Percentiles rank a stretch among this genome's conserved stretches.
phyloP scores from a whole-genome alignment of 371 early-diverging fungal species.

The Rhizopus stolonifer region DNA sequence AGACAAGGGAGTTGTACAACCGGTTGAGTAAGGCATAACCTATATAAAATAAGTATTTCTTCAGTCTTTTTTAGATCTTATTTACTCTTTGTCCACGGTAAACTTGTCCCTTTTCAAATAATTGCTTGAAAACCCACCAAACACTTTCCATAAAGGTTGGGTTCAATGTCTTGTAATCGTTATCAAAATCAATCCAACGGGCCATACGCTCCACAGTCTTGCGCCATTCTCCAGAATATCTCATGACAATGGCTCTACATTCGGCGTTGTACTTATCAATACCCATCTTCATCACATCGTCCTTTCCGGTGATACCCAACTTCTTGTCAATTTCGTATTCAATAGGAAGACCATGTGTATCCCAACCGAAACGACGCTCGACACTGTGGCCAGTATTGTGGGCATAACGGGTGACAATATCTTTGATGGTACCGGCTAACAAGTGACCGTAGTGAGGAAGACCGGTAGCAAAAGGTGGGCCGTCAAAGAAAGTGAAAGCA shows the following conservation, averaged over 20 bases:
- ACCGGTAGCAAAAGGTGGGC: slow-evolving; percentile 99
- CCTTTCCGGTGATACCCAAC: slow-evolving; percentile 88
- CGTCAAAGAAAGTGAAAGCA: slow-evolving; percentile 97
- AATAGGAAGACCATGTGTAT: slow-evolving; percentile 99
- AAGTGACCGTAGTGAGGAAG: slow-evolving; percentile 99
- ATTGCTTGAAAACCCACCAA: slow-evolving; percentile 99
- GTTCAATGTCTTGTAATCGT: slow-evolving; percentile 95
- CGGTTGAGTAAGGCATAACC: slow-evolving; percentile 99
- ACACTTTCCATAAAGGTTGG: slow-evolving; percentile 51
- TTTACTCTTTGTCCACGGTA: slow-evolving; percentile 90
- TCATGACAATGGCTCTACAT: slow-evolving; percentile 99
- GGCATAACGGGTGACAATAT: slow-evolving; percentile 98
- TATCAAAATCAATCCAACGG: slow-evolving; percentile 99
- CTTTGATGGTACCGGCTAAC: slow-evolving; percentile 99
- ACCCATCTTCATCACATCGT: slow-evolving; percentile 97
- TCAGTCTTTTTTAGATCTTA: not conserved
- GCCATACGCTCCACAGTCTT: slow-evolving; percentile 97
- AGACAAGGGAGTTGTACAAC: slow-evolving; percentile 95
- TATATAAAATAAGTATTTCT: slow-evolving; percentile 6
- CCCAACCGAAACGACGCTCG: slow-evolving; percentile 99
- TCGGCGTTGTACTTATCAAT: slow-evolving; percentile 99
- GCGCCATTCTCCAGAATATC: slow-evolving; percentile 97
- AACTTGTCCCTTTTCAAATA: slow-evolving; percentile 95
- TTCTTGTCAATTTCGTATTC: slow-evolving; percentile 99
- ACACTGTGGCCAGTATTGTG: slow-evolving; percentile 97